Evolutionary conservation across 148 eudicot species (phyloP).

Genomic region (Chenopodium suecicum): DNA sequence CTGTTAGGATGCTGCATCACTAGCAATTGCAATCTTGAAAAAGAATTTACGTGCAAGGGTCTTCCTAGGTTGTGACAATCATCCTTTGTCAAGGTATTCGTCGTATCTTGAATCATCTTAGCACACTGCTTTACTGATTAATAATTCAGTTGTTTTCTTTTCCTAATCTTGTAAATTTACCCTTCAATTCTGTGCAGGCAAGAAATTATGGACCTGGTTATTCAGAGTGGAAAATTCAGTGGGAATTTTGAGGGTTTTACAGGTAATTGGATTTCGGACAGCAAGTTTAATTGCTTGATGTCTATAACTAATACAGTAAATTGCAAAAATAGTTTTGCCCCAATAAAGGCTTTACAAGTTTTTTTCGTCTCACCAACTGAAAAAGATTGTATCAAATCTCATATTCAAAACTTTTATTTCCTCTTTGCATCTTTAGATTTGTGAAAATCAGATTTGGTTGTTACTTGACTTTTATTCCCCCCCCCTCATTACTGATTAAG

Average conservation of each 20-base stretch:
- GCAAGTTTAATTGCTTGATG: background rate
- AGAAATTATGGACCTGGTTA: constrained; percentile 86
- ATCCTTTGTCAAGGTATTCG: constrained; percentile 76
- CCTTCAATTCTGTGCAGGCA: constrained; percentile 46
- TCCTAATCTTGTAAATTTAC: background rate
- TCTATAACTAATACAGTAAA: background rate
- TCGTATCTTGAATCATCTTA: background rate
- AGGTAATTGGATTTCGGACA: constrained; percentile 37
- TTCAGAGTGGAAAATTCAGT: constrained; percentile 65
- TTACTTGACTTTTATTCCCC: too few relatives aligned
- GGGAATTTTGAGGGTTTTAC: constrained; percentile 69
- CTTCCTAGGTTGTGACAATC: constrained; percentile 88
- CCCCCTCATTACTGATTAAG: background rate
- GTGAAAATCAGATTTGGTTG: background rate
- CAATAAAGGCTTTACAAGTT: background rate
- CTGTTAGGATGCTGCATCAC: constrained; percentile 78
- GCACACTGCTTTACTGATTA: background rate
- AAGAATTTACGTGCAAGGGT: constrained; percentile 55
- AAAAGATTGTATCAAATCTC: background rate
- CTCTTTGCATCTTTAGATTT: background rate
- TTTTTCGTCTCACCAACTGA: background rate
- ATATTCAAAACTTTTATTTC: background rate
- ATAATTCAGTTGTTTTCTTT: background rate
- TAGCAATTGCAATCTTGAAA: constrained; percentile 65
- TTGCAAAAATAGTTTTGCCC: background rate